Conservation (phyloP, 2,329 filamentous ascomycete species). For the Rachicladosporium sp. region DNA sequence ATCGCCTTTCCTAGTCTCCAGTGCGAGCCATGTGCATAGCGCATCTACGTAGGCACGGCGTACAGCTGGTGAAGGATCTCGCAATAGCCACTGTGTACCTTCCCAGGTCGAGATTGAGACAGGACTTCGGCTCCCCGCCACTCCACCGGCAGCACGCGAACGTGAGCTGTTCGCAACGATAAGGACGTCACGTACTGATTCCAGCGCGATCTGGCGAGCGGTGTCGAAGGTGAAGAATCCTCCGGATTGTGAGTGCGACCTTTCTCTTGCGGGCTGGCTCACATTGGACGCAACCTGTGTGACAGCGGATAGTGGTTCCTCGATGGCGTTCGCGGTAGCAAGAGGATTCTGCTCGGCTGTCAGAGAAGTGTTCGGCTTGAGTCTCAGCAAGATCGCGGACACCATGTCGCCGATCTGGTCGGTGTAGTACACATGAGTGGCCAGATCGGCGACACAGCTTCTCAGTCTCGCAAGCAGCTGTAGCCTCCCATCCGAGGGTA, state of each 20-base stretch:
- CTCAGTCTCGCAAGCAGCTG: slow-evolving; percentile 61
- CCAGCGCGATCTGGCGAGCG: slow-evolving; percentile 53
- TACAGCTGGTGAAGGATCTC: slow-evolving; percentile 65
- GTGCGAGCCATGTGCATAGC: slow-evolving; percentile 61
- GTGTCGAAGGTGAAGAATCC: slow-evolving; percentile 52
- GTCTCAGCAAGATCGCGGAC: slow-evolving; percentile 59
- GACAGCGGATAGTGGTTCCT: slow-evolving; percentile 38
- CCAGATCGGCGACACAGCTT: slow-evolving; percentile 76
- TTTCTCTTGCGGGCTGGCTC: slow-evolving; percentile 35
- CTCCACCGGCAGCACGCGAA: slow-evolving; percentile 9
- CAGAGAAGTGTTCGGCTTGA: slow-evolving; percentile 48
- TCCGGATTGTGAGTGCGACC: slow-evolving; percentile 30
- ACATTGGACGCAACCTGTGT: slow-evolving; percentile 36
- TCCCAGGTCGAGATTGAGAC: slow-evolving; percentile 81
- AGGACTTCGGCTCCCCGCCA: slow-evolving; percentile 44
- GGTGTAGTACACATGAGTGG: slow-evolving; percentile 91
- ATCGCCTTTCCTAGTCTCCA: slow-evolving; percentile 21
- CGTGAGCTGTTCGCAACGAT: slow-evolving; percentile 54
- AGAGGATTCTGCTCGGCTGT: slow-evolving; percentile 24
- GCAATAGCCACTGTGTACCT: slow-evolving; percentile 85
- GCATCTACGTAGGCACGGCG: slow-evolving; percentile 78
- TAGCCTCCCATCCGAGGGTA: slow-evolving; percentile 41
- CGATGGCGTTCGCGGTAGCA: slow-evolving; percentile 36
- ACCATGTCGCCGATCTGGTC: slow-evolving; percentile 96
- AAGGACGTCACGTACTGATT: slow-evolving; percentile 70